Base-by-base conservation (phyloP, 2,329 filamentous ascomycete species). In the Bipolaris zeicola region DNA sequence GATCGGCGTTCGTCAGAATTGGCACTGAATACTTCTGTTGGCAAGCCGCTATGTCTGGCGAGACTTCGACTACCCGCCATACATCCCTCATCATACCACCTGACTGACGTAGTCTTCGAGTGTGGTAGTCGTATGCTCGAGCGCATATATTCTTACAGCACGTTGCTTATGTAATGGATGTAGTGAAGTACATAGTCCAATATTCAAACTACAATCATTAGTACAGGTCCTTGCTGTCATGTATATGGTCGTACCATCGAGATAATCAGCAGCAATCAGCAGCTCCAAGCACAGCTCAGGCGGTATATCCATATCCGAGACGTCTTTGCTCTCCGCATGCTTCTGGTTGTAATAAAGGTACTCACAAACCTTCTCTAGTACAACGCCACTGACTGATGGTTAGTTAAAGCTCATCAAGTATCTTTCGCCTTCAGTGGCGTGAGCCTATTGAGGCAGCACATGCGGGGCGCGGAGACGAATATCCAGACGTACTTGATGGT, bases 331-430 rank as follows among this genome's bases (percentile, higher is more conserved):
- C 63, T 91, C 84, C 49, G 83, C 83, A 76, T 91, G 83, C 68
- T 87, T 88, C 76, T 92, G 88, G 80, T 89, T 90, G 79, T 92
- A 93, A 72, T 92, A 90, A 60, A 92, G 88, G 77, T 93, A 94
- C 77, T 93, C 89, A 74, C 88, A 89, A 31, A 93, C 87, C 72
- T 91, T 92, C 74, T 93, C 90, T 2, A 94, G 85, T 5, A 92
- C 85, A 50, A 88, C 80, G 62, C 86, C 88, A 76, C 89, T 92
- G 73, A 11, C 0, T 5, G 5, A 7, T 4, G 5, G 47, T 67
- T 38, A 66, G 58, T 33, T n/a, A 39, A 2, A 5, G 11, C 6
- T 37, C 38, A 26, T n/a, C 5, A 6, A 5, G 2, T 33, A 37
- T 33, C 1, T 14, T 3, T 5, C 22, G 10, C 6, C 34, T n/a